Conservation (phyloP, 805 yeast species). For the Saturnispora galanensis region DNA sequence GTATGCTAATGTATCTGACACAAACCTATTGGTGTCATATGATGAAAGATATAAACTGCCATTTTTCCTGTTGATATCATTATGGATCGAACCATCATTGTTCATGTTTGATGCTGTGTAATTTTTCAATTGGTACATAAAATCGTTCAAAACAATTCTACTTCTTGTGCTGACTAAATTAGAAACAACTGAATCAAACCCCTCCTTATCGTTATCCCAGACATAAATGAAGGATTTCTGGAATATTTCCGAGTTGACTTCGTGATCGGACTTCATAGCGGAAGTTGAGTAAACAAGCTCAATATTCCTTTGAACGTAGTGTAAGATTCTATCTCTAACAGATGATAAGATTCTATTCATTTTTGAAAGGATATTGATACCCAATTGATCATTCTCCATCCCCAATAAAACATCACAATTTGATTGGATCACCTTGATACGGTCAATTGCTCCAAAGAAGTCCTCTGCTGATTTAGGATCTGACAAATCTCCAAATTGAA, state of each 20-base stretch:
- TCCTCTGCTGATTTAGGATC: slow-evolving; percentile 34
- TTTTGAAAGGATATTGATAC: slow-evolving; percentile 53
- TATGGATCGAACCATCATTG: slow-evolving; percentile 1
- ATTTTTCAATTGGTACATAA: slow-evolving; percentile 44
- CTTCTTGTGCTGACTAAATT: slow-evolving; percentile 66
- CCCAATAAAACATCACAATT: slow-evolving; percentile 65
- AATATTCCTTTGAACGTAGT: slow-evolving; percentile 26
- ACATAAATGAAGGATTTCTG: slow-evolving; percentile 26
- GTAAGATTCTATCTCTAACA: slow-evolving; percentile 46
- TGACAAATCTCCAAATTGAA: slow-evolving; percentile 25
- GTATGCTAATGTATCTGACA: slow-evolving; percentile 84
- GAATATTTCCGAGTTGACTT: slow-evolving; percentile 13
- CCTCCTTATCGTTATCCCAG: slow-evolving; percentile 31
- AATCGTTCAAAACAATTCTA: slow-evolving; percentile 53
- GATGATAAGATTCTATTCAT: slow-evolving; percentile 41
- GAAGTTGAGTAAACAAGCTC: slow-evolving; percentile 17
- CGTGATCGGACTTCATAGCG: not conserved
- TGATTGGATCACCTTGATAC: slow-evolving; percentile 54
- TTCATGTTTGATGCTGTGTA: slow-evolving; percentile 14
- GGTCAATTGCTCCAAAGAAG: slow-evolving; percentile 50
- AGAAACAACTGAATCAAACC: slow-evolving; percentile 49
- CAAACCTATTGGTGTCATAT: slow-evolving; percentile 71
- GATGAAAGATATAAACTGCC: slow-evolving; percentile 43
- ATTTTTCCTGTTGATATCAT: slow-evolving; percentile 28
- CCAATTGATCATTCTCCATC: slow-evolving; percentile 56